Conservation (phyloP, 352 stramenopile genomes). For the Aphanomyces stellatus region DNA sequence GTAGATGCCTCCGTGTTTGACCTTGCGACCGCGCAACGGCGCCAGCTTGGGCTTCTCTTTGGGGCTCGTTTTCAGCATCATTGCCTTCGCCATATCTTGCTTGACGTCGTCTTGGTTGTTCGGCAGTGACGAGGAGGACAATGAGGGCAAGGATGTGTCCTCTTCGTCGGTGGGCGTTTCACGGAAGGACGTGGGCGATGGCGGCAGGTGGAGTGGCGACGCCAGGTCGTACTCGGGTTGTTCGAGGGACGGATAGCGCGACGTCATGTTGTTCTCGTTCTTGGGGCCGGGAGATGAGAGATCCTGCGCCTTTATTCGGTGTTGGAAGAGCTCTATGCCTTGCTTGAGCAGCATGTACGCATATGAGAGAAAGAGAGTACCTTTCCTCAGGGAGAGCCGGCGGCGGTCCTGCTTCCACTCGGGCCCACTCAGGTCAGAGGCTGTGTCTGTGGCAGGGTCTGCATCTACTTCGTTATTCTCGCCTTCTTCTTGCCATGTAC, state of each 20-base stretch:
- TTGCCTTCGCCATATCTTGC: slow-evolving; percentile 19
- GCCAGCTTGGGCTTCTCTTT: slow-evolving; percentile 15
- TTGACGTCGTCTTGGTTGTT: slow-evolving; percentile 22
- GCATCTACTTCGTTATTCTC: not conserved
- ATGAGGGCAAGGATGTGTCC: too few relatives aligned
- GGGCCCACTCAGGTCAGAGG: too few relatives aligned
- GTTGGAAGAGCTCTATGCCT: not conserved
- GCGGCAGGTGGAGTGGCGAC: slow-evolving; percentile 51
- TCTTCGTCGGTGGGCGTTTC: slow-evolving; percentile 15
- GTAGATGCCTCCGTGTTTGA: slow-evolving; percentile 71
- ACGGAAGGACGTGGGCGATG: slow-evolving; percentile 25
- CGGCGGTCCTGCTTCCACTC: slow-evolving; percentile 2
- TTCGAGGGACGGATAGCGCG: slow-evolving; percentile 19
- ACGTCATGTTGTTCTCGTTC: slow-evolving; percentile 32
- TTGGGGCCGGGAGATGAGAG: not conserved
- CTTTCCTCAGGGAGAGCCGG: slow-evolving; percentile 11
- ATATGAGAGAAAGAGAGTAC: too few relatives aligned
- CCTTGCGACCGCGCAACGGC: slow-evolving; percentile 31
- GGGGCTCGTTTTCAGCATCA: slow-evolving; percentile 15
- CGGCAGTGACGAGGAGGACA: slow-evolving; percentile 21
- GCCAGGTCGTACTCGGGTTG: slow-evolving; percentile 52
- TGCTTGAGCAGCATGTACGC: too few relatives aligned
- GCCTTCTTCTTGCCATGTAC: not conserved
- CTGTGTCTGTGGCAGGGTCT: not conserved
- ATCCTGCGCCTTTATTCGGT: slow-evolving; percentile 20